Evolutionary conservation across 306 rosid species (phyloP).

Genomic region (Parietaria judaica): DNA sequence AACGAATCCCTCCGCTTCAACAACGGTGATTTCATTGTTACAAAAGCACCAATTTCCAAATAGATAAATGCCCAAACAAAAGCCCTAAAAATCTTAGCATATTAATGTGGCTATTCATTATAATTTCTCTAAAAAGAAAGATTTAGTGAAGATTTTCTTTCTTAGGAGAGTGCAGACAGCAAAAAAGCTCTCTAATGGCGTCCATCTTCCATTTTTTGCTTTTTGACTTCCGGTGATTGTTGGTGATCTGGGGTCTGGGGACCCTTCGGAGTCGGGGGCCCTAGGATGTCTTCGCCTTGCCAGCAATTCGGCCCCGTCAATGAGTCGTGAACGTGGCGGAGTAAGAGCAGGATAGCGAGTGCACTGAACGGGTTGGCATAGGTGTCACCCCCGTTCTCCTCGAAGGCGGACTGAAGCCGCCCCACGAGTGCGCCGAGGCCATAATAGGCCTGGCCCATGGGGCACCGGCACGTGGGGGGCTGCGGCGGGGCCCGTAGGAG

Average conservation of each 20-base stretch:
- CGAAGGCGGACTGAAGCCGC: conserved; percentile 80
- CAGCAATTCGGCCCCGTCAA: conserved; percentile 43
- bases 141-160: too few relatives aligned
- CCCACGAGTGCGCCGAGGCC: conserved; percentile 86
- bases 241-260: too few relatives aligned
- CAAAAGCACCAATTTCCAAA: conserved; percentile 35
- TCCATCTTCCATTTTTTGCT: too few relatives aligned
- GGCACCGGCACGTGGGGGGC: conserved; percentile 78
- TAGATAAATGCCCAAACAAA: neutral
- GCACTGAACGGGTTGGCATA: conserved; percentile 75
- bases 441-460: conserved; percentile 79
- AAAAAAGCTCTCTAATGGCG: too few relatives aligned
- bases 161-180: too few relatives aligned
- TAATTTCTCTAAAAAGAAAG: too few relatives aligned
- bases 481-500: conserved; percentile 75
- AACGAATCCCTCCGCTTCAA: conserved; percentile 48
- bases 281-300: too few relatives aligned
- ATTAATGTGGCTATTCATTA: too few relatives aligned
- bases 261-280: too few relatives aligned
- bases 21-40: conserved; percentile 30
- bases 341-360: conserved; percentile 61
- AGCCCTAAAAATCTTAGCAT: neutral
- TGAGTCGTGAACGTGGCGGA: conserved; percentile 65
- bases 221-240: too few relatives aligned
- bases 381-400: conserved; percentile 89